Evolutionary conservation across 2,329 filamentous ascomycete species (phyloP).

Genomic region (Neopestalotiopsis clavispora): DNA sequence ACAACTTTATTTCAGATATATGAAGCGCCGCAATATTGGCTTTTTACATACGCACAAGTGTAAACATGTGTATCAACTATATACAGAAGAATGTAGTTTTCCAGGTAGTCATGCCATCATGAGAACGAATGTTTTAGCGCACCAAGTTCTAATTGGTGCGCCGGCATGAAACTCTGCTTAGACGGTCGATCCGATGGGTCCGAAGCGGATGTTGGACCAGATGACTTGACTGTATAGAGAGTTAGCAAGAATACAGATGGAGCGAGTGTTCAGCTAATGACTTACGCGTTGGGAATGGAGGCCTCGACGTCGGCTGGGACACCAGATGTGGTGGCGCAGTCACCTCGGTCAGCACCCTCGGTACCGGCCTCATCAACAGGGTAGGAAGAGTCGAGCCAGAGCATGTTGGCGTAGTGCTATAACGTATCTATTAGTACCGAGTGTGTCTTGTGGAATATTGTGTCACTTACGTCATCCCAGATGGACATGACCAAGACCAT

Average conservation of each 20-base stretch:
- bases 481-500: constrained; percentile 68
- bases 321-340: constrained; percentile 49
- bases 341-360: constrained; percentile 51
- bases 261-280: constrained; percentile 37
- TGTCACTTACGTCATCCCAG: constrained; percentile 57
- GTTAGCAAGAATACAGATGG: constrained; percentile 13
- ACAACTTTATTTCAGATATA: background rate
- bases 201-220: constrained; percentile 54
- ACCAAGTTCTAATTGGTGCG: background rate
- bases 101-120: background rate
- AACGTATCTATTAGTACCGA: background rate
- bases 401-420: constrained; percentile 59
- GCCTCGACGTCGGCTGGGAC: constrained; percentile 48
- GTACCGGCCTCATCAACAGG: constrained; percentile 22
- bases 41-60: background rate
- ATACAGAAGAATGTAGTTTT: background rate
- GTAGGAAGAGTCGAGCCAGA: constrained; percentile 65
- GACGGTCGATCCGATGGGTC: constrained; percentile 50
- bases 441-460: background rate
- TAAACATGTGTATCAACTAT: background rate
- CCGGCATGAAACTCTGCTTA: constrained; percentile 24
- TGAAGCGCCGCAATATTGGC: background rate
- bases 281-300: constrained; percentile 38
- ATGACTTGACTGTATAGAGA: constrained; percentile 41
- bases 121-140: background rate